These are phyloP conservation scores for Xylaria grammica DNA, from an alignment of 495 filamentous ascomycete species.

Conservation along the genomic window DNA sequence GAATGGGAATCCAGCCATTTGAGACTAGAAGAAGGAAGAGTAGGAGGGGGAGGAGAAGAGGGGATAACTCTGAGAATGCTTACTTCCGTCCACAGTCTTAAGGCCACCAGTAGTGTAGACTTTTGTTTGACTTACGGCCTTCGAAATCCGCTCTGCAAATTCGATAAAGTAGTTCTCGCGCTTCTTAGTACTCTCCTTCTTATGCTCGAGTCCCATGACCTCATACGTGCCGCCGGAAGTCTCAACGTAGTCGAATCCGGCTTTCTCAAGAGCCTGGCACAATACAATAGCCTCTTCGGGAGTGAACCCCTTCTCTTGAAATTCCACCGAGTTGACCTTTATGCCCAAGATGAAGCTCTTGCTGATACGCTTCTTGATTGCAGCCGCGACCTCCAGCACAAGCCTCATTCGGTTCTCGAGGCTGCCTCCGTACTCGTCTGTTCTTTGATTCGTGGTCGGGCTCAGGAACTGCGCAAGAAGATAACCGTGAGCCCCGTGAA, in stretches of 20 bases:
- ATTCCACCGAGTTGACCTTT: slow-evolving; percentile 73
- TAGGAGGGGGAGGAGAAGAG: not conserved
- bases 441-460: slow-evolving; percentile 61
- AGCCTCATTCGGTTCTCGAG: slow-evolving; percentile 60
- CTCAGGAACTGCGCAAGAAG: slow-evolving; percentile 71
- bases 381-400: slow-evolving; percentile 57
- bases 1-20: not conserved
- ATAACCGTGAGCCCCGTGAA: slow-evolving; percentile 66
- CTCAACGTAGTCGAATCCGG: slow-evolving; percentile 68
- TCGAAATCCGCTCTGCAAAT: slow-evolving; percentile 64
- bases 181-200: slow-evolving; percentile 57
- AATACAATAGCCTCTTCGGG: slow-evolving; percentile 61
- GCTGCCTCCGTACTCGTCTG: slow-evolving; percentile 67
- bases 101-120: slow-evolving; percentile 67
- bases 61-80: not conserved
- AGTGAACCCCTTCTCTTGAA: slow-evolving; percentile 61
- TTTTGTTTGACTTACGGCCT: slow-evolving; percentile 59
- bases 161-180: slow-evolving; percentile 71
- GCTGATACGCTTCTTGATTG: slow-evolving; percentile 50
- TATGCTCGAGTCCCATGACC: slow-evolving; percentile 53
- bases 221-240: slow-evolving; percentile 68
- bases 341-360: slow-evolving; percentile 62
- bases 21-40: not conserved
- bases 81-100: slow-evolving; percentile 53
- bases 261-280: slow-evolving; percentile 58